phyloP scores from a whole-genome alignment of 2,329 filamentous ascomycete genomes.

The Coniochaeta sp. region DNA sequence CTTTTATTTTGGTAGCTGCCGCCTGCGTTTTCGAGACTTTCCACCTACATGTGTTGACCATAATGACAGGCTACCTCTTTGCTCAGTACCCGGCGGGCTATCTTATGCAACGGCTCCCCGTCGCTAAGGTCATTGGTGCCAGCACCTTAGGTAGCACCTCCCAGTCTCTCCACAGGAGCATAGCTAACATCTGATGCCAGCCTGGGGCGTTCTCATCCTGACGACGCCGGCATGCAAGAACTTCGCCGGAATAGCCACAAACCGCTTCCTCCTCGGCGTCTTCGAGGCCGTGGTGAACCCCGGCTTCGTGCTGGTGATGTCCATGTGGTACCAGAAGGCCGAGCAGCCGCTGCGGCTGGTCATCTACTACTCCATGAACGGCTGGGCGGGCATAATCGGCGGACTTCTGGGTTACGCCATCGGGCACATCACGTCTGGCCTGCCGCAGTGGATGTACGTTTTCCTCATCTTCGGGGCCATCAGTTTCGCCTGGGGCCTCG shows the following conservation, averaged over 20 bases:
- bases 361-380: slow-evolving; percentile 47
- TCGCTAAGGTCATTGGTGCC: slow-evolving; percentile 37
- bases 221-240: slow-evolving; percentile 42
- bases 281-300: slow-evolving; percentile 52
- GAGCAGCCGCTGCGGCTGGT: slow-evolving; percentile 46
- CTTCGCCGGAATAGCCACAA: slow-evolving; percentile 45
- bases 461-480: slow-evolving; percentile 53
- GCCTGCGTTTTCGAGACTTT: background rate
- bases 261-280: slow-evolving; percentile 48
- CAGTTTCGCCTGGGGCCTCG: slow-evolving; percentile 45
- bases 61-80: slow-evolving; percentile 29
- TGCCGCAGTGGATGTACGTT: slow-evolving; percentile 47
- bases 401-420: slow-evolving; percentile 50
- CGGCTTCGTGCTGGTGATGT: slow-evolving; percentile 47
- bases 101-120: slow-evolving; percentile 37
- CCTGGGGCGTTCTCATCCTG: slow-evolving; percentile 40
- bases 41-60: background rate
- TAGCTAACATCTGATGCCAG: background rate
- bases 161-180: background rate
- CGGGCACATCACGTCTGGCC: slow-evolving; percentile 46
- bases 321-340: slow-evolving; percentile 40
- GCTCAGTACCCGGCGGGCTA: slow-evolving; percentile 36
- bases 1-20: slow-evolving; percentile 12
- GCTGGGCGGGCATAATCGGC: slow-evolving; percentile 55
- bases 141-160: slow-evolving; percentile 23